Evolutionary conservation across 176 grass and related monocot genomes (phyloP).

Genomic region (Rhynchospora breviuscula): DNA sequence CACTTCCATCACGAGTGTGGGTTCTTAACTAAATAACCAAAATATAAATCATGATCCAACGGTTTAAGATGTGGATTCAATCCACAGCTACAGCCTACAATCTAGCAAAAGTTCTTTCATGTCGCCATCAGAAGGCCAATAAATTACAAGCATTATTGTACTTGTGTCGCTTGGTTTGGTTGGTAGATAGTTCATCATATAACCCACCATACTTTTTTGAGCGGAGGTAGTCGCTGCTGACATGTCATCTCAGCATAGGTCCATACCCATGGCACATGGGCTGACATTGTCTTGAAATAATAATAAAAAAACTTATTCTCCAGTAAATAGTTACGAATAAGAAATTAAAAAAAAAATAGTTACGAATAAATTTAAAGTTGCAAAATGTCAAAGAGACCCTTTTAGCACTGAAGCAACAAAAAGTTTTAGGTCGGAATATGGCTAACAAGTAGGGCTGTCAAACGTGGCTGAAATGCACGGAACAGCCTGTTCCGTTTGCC

Average conservation of each 20-base stretch:
- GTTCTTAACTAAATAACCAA: background rate
- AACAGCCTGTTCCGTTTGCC: no score
- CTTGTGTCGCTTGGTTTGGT: conserved; percentile 4
- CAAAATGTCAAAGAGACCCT: background rate
- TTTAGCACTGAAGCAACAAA: background rate
- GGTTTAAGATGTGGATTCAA: background rate
- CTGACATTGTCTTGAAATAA: background rate
- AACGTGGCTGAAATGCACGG: no score
- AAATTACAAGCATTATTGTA: conserved; percentile 26
- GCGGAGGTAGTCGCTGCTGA: conserved; percentile 7
- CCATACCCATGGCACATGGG: background rate
- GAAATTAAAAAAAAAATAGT: no score
- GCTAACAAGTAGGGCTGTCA: no score
- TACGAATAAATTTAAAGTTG: background rate
- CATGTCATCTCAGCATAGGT: background rate
- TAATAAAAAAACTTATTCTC: background rate
- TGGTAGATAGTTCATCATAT: background rate
- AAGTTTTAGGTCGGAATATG: background rate
- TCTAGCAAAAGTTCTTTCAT: background rate
- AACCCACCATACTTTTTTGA: background rate
- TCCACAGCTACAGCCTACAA: background rate
- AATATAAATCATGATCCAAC: background rate
- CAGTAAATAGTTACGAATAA: background rate
- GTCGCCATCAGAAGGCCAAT: background rate
- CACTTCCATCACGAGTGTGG: background rate